Evolutionary conservation across 192 early-diverging fungal species (phyloP).

Genomic region (Oehlia diaphana): DNA sequence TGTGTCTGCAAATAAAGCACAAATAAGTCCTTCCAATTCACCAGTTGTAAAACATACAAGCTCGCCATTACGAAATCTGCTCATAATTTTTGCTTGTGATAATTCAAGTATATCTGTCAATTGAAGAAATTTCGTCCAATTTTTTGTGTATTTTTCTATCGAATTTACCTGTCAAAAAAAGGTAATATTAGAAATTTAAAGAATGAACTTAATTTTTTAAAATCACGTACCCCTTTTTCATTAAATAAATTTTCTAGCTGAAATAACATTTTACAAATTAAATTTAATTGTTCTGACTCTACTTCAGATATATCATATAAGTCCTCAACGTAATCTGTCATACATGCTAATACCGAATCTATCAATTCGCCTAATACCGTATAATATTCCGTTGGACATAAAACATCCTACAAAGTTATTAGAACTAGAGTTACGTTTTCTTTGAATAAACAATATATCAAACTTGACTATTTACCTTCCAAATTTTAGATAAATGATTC

Average conservation of each 20-base stretch:
- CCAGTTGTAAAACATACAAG: slow-evolving; percentile 46
- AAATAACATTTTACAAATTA: slow-evolving; percentile 38
- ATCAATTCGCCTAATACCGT: slow-evolving; percentile 33
- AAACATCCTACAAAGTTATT: slow-evolving; percentile 1
- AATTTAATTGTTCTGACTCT: slow-evolving; percentile 43
- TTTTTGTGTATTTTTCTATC: slow-evolving; percentile 5
- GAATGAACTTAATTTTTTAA: slow-evolving; percentile 1
- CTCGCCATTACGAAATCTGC: slow-evolving; percentile 44
- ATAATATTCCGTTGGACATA: slow-evolving; percentile 32
- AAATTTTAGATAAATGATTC: slow-evolving; percentile 48
- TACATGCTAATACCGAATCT: slow-evolving; percentile 30
- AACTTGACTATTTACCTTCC: slow-evolving; percentile 47
- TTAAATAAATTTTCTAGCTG: slow-evolving; percentile 42
- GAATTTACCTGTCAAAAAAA: slow-evolving; percentile 8
- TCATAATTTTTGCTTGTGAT: slow-evolving; percentile 58
- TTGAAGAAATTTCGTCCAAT: slow-evolving; percentile 55
- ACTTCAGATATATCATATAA: slow-evolving; percentile 42
- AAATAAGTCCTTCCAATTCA: slow-evolving; percentile 51
- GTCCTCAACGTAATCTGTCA: slow-evolving; percentile 40
- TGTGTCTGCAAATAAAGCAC: slow-evolving; percentile 61
- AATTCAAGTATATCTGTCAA: slow-evolving; percentile 55
- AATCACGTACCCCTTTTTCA: slow-evolving; percentile 30
- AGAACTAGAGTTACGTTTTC: background rate
- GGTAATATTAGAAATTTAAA: background rate
- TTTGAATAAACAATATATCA: background rate